A percentile compares a stretch with the other conserved stretches of the same genome.
These are phyloP conservation scores for Coemansia aciculifera DNA, from an alignment of 192 early-diverging fungal genomes.

Conservation along the genomic window DNA sequence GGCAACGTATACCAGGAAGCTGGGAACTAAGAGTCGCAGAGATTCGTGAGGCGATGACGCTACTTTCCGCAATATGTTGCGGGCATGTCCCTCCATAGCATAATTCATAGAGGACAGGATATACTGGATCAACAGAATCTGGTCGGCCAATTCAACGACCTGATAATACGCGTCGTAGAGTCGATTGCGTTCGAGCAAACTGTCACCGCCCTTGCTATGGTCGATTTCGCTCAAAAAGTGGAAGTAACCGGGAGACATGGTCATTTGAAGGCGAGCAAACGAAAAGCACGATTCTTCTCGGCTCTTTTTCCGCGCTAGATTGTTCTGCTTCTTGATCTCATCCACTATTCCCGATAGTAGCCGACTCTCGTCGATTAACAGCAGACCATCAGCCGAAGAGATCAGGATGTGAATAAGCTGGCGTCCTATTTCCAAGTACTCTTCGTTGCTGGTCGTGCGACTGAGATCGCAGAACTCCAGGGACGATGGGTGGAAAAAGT, in stretches of 20 bases:
- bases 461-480: slow-evolving; percentile 54
- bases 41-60: slow-evolving; percentile 48
- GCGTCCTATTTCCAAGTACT: slow-evolving; percentile 54
- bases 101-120: slow-evolving; percentile 53
- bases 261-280: slow-evolving; percentile 53
- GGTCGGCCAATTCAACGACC: slow-evolving; percentile 51
- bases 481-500: slow-evolving; percentile 49
- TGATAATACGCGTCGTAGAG: slow-evolving; percentile 55
- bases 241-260: slow-evolving; percentile 56
- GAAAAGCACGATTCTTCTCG: slow-evolving; percentile 56
- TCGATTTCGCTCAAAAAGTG: slow-evolving; percentile 52
- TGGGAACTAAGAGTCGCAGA: slow-evolving; percentile 41
- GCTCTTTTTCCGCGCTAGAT: slow-evolving; percentile 26
- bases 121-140: slow-evolving; percentile 53
- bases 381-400: slow-evolving; percentile 48
- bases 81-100: slow-evolving; percentile 35
- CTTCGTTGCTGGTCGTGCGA: slow-evolving; percentile 46
- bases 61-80: slow-evolving; percentile 50
- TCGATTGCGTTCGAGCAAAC: slow-evolving; percentile 42
- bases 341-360: slow-evolving; percentile 48
- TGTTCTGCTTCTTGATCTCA: slow-evolving; percentile 47
- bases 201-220: slow-evolving; percentile 42
- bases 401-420: slow-evolving; percentile 52
- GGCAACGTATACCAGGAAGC: slow-evolving; percentile 43
- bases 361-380: slow-evolving; percentile 52